Evolutionary conservation across 1,139 yeast species (phyloP).

Genomic region (Taphrina deformans): DNA sequence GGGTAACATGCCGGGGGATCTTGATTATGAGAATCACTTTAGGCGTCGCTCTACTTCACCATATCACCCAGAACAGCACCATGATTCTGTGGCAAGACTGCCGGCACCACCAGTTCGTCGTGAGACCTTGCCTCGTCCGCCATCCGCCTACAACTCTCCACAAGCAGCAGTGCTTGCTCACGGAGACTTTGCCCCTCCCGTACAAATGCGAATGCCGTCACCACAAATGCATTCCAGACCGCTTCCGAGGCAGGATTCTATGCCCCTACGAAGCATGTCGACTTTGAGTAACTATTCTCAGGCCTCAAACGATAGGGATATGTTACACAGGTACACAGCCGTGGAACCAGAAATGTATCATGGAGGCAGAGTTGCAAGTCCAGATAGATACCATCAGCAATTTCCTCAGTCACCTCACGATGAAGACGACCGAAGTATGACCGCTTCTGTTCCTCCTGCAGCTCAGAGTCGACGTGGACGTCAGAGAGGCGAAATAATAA

Average conservation of each 20-base stretch:
- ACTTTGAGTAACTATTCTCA: constrained; percentile 1
- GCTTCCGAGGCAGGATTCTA: not conserved
- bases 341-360: not conserved
- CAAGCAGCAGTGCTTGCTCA: not conserved
- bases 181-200: not conserved
- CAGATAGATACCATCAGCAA: constrained; percentile 7
- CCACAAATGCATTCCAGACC: not conserved
- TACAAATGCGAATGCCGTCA: not conserved
- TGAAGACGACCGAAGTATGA: constrained; percentile 9
- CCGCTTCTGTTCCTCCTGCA: constrained; percentile 13
- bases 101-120: constrained; percentile 19
- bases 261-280: not conserved
- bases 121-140: not conserved
- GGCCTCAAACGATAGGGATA: not conserved
- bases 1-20: not conserved
- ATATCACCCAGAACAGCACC: not conserved
- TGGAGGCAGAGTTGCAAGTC: constrained; percentile 8
- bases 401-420: not conserved
- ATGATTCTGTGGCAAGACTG: not conserved
- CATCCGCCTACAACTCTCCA: not conserved
- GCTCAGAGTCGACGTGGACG: constrained; percentile 25
- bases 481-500: constrained; percentile 10
- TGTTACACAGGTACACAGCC: not conserved
- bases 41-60: not conserved
- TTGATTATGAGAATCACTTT: not conserved